Evolutionary conservation across 2,329 filamentous ascomycete genomes (phyloP).

Genomic region (Colletotrichum trifolii): DNA sequence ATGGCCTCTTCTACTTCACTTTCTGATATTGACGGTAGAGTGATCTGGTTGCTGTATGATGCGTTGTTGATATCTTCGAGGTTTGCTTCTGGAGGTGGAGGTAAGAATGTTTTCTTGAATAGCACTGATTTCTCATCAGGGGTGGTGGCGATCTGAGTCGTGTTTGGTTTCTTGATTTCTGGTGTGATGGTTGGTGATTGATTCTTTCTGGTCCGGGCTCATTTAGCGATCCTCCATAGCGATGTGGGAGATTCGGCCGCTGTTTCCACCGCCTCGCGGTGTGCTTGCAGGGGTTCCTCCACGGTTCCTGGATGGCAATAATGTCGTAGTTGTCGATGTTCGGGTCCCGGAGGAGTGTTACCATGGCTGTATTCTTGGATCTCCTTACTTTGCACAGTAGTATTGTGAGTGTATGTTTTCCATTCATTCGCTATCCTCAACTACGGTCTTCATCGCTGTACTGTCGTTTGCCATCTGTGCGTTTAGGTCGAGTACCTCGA

Average conservation of each 20-base stretch:
- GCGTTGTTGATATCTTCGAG: slow-evolving; percentile 19
- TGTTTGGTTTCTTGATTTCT: slow-evolving; percentile 8
- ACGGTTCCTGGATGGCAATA: too few species aligned
- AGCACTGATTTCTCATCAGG: slow-evolving; percentile 3
- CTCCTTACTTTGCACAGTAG: too few species aligned
- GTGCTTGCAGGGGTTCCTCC: background rate
- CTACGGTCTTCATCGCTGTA: too few species aligned
- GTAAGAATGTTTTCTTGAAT: slow-evolving; percentile 14
- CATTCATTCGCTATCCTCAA: too few species aligned
- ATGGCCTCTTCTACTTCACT: slow-evolving; percentile 19
- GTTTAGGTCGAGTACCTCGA: too few species aligned
- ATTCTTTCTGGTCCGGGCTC: background rate
- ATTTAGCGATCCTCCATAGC: slow-evolving; percentile 6
- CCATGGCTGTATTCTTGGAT: too few species aligned
- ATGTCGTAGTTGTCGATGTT: too few species aligned
- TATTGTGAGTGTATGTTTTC: too few species aligned
- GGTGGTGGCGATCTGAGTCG: background rate
- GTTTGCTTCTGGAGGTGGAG: background rate
- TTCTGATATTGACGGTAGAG: background rate
- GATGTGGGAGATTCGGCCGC: background rate
- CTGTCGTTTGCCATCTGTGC: too few species aligned
- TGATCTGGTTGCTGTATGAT: slow-evolving; percentile 14
- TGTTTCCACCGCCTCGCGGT: background rate
- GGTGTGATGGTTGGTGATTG: slow-evolving; percentile 2
- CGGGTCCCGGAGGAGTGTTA: too few species aligned